phyloP scores from a whole-genome alignment of 306 rosid species.

The Trifolium dubium region DNA sequence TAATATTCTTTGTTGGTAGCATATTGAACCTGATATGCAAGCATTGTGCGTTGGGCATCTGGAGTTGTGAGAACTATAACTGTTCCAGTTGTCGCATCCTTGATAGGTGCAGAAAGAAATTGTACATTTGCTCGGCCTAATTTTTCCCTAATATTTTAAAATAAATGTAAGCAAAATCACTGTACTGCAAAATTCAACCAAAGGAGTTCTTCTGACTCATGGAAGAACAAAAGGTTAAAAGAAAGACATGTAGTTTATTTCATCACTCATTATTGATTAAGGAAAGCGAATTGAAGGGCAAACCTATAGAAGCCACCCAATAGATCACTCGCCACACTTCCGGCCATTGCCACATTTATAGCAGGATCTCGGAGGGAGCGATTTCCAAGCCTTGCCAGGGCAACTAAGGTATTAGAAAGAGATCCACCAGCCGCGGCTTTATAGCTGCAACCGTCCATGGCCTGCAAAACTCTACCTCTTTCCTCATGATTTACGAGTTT shows the following conservation, averaged over 20 bases:
- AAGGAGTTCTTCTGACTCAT: background rate
- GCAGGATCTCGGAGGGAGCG: conserved; percentile 58
- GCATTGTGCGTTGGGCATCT: conserved; percentile 98
- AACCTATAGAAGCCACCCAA: conserved; percentile 96
- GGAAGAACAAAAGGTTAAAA: conserved; percentile 11
- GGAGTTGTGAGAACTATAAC: conserved; percentile 97
- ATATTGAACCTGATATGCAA: conserved; percentile 83
- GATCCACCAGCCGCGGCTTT: conserved; percentile 99
- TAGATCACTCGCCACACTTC: conserved; percentile 89
- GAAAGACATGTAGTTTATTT: background rate
- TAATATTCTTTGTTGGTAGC: conserved; percentile 22
- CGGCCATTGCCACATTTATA: conserved; percentile 88
- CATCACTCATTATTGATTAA: background rate
- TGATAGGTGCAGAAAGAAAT: conserved; percentile 76
- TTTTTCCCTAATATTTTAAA: conserved; percentile 58
- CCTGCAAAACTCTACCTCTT: conserved; percentile 88
- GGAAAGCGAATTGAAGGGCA: background rate
- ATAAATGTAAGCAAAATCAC: conserved; percentile 7
- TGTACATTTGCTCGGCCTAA: conserved; percentile 84
- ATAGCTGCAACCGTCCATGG: conserved; percentile 97
- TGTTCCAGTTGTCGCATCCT: conserved; percentile 93
- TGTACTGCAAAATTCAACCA: background rate
- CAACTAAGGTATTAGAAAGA: conserved; percentile 90
- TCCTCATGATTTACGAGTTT: conserved; percentile 91
- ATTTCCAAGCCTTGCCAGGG: conserved; percentile 85